Evolutionary conservation across 2,329 filamentous ascomycete species (phyloP).

Genomic region (Calcarisporium arbuscula): DNA sequence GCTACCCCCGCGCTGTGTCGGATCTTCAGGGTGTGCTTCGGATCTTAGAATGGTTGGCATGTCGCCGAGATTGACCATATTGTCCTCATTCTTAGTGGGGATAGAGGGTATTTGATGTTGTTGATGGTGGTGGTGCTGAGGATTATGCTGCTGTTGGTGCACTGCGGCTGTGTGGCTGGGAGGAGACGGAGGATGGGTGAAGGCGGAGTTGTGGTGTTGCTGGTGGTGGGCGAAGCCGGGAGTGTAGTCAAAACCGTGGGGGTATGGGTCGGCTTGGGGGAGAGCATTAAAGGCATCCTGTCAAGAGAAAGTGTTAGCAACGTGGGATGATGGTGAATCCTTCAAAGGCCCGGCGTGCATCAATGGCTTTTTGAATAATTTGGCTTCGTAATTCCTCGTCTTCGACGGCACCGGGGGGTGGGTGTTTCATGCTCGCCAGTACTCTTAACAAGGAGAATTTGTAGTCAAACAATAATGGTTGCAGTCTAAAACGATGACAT

Average conservation of each 20-base stretch:
- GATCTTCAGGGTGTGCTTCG: slow-evolving; percentile 32
- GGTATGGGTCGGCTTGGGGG: slow-evolving; percentile 41
- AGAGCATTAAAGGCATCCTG: slow-evolving; percentile 45
- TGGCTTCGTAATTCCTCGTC: too few relatives aligned
- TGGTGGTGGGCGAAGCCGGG: slow-evolving; percentile 28
- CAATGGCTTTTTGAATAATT: too few relatives aligned
- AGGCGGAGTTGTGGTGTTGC: slow-evolving; percentile 28
- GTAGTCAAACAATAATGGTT: too few relatives aligned
- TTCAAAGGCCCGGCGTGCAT: too few relatives aligned
- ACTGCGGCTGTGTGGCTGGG: slow-evolving; percentile 14
- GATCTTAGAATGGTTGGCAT: slow-evolving; percentile 19
- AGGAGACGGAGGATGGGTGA: slow-evolving; percentile 18
- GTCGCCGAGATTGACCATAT: too few relatives aligned
- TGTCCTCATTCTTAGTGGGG: too few relatives aligned
- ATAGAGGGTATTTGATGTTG: too few relatives aligned
- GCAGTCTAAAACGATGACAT: too few relatives aligned
- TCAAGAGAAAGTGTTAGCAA: too few relatives aligned
- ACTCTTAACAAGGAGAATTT: background rate
- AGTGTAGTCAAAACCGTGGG: slow-evolving; percentile 38
- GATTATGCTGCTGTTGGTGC: slow-evolving; percentile 19
- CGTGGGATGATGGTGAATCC: too few relatives aligned
- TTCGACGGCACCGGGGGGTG: too few relatives aligned
- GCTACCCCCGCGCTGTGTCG: slow-evolving; percentile 33
- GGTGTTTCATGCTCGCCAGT: slow-evolving; percentile 21
- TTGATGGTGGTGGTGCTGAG: slow-evolving; percentile 13